Base-by-base conservation (phyloP, 352 stramenopile species). In the Globisporangium carolinianum region DNA sequence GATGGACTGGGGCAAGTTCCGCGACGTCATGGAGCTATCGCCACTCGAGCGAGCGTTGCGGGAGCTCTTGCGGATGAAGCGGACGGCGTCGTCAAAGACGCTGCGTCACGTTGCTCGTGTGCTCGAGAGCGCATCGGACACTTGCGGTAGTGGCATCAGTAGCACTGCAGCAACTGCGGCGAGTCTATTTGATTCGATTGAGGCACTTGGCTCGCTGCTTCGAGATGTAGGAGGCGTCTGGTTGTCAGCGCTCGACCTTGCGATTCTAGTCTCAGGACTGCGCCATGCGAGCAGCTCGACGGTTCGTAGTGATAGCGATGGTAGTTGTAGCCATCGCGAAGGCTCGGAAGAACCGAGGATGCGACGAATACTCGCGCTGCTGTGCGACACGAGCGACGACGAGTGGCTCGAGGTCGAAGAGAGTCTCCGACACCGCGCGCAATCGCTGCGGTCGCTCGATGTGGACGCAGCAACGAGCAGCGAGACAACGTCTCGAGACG, bases 1-100 rank as follows among this genome's bases (percentile, higher is more conserved):
- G 24, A 36, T 72, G 2, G 17, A 72, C 15, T 75, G 68, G 68
- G 39, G 10, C 2, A 56, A 61, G 15, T 75, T 70, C 37, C 63
- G 52, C 8, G 47, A 52, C 8, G 58, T 57, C 6, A 66, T 75
- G 55, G 18, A 12, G 12, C 32, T 72, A 3, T 61, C 61, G 10
- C 50, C 49, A 14, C 32, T 69, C 6, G 61, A 75, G 10, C 38
- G 32, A 24, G 42, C 24, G 8, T 55, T 66, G 10, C 55, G 60
- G 2, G 6, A 57, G 8, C 38, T 66, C 32, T 32, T 66, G 47
- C 11, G 41, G 17, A n/a, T 47, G 47, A 54, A 54, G n/a, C 24
- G 24, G 2, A 32, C 24, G 24, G 52, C 53, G 11, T 4, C 36
- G 5, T n/a, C 55, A 11, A 63, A 32, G 24, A 32, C 24, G 2